A percentile compares a stretch with the other conserved stretches of the same genome.
Evolutionary conservation across 1,139 yeast species (phyloP).

Genomic region (Taiozyma sp.): DNA sequence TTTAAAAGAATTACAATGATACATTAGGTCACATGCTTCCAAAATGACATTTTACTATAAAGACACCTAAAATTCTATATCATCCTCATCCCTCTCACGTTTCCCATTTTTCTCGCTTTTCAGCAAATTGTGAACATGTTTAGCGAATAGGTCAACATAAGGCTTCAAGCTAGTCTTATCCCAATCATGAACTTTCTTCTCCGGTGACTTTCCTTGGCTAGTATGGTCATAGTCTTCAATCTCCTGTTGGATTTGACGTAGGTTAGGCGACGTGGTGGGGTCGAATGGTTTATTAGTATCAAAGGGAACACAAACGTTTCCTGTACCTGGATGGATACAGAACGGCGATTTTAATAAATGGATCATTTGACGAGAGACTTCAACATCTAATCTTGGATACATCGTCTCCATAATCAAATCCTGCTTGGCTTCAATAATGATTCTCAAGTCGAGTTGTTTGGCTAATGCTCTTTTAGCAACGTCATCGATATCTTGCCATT

Average conservation of each 20-base stretch:
- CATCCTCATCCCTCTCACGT: constrained; percentile 39
- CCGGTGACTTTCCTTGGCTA: constrained; percentile 25
- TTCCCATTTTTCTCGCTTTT: constrained; percentile 47
- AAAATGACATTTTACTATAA: not conserved
- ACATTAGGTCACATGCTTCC: not conserved
- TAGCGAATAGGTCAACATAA: constrained; percentile 64
- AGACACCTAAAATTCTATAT: constrained; percentile 23
- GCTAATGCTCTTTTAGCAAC: constrained; percentile 34
- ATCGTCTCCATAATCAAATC: constrained; percentile 75
- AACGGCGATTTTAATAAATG: constrained; percentile 97
- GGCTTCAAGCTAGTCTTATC: constrained; percentile 71
- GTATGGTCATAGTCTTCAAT: constrained; percentile 35
- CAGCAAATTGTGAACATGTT: constrained; percentile 52
- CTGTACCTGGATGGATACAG: constrained; percentile 96
- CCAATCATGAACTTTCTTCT: constrained; percentile 36
- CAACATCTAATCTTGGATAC: constrained; percentile 90
- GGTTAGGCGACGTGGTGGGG: constrained; percentile 77
- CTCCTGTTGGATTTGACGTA: constrained; percentile 46
- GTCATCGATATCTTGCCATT: constrained; percentile 81
- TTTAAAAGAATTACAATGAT: not conserved
- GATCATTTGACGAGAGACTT: constrained; percentile 83
- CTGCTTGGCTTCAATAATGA: constrained; percentile 68
- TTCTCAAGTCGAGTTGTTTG: constrained; percentile 28
- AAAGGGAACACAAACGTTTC: constrained; percentile 96
- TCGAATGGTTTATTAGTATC: constrained; percentile 60